phyloP scores from a whole-genome alignment of 148 eudicot genomes.

The Fallopia convolvulus region DNA sequence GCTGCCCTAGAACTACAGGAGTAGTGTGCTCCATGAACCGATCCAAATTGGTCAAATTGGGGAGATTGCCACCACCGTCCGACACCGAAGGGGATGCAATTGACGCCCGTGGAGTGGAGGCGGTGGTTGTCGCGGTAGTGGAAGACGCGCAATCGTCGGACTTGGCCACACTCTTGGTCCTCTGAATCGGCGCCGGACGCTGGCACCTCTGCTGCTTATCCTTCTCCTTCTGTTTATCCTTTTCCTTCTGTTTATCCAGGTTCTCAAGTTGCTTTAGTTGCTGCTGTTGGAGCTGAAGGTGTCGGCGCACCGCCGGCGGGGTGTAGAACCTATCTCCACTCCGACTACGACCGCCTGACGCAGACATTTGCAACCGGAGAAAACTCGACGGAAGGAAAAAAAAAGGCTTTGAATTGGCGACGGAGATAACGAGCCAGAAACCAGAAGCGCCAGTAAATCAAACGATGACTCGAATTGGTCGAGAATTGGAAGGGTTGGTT shows the following conservation, averaged over 20 bases:
- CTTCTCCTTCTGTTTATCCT: conserved; percentile 11
- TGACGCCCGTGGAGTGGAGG: conserved; percentile 16
- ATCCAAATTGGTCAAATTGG: conserved; percentile 57
- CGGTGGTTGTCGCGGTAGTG: conserved; percentile 15
- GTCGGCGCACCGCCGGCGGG: conserved; percentile 64
- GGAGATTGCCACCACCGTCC: neutral
- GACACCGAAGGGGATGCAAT: conserved; percentile 16
- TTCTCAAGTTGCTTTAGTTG: conserved; percentile 19
- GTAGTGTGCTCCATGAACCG: conserved; percentile 79
- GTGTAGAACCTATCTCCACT: conserved; percentile 58
- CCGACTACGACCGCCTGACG: conserved; percentile 37
- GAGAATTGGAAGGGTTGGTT: neutral
- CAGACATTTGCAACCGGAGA: conserved; percentile 26
- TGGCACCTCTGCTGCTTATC: conserved; percentile 15
- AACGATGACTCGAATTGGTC: neutral
- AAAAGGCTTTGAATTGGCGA: neutral
- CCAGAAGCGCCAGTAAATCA: neutral
- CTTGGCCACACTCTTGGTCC: conserved; percentile 18
- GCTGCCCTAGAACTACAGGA: conserved; percentile 59
- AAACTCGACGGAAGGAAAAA: neutral
- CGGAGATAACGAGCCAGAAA: neutral
- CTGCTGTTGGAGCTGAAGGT: conserved; percentile 38
- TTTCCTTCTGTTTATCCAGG: conserved; percentile 11
- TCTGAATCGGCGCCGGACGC: conserved; percentile 14
- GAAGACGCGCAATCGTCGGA: conserved; percentile 32